A percentile compares a stretch with the other conserved stretches of the same genome.
Evolutionary conservation across 1,284 basidiomycete species (phyloP).

Genomic region (Microbotryum scabiosae): DNA sequence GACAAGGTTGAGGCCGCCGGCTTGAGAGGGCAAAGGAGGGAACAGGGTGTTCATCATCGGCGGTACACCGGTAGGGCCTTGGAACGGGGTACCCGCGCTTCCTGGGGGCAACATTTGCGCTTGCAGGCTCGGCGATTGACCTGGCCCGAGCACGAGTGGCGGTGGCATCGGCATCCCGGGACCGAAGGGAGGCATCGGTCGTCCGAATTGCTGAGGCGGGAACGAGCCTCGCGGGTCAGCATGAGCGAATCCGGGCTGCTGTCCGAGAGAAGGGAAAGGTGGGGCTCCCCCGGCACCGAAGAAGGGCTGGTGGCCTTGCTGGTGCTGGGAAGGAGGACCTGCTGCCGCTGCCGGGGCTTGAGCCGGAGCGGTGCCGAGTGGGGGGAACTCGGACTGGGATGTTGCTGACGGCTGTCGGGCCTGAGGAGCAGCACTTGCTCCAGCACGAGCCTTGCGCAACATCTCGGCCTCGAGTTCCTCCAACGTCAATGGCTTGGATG

Average conservation of each 20-base stretch:
- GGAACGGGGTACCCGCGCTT: not conserved
- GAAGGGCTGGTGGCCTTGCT: too few relatives aligned
- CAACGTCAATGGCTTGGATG: conserved; percentile 54
- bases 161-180: not conserved
- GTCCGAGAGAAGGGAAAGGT: too few relatives aligned
- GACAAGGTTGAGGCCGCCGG: not conserved
- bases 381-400: too few relatives aligned
- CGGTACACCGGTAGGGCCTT: not conserved
- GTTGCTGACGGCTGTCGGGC: not conserved
- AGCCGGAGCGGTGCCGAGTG: too few relatives aligned
- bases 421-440: not conserved
- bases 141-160: not conserved
- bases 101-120: not conserved
- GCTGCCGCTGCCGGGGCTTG: too few relatives aligned
- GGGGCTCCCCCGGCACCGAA: too few relatives aligned
- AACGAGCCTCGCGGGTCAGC: too few relatives aligned
- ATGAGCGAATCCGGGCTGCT: too few relatives aligned
- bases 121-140: not conserved
- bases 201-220: too few relatives aligned
- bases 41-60: conserved; percentile 22
- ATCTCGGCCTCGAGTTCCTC: conserved; percentile 94
- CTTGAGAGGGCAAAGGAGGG: conserved; percentile 10
- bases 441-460: conserved; percentile 35
- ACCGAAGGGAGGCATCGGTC: conserved; percentile 11
- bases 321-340: too few relatives aligned